Base-by-base conservation (phyloP, 1,139 yeast species). In the Pichia sp. region DNA sequence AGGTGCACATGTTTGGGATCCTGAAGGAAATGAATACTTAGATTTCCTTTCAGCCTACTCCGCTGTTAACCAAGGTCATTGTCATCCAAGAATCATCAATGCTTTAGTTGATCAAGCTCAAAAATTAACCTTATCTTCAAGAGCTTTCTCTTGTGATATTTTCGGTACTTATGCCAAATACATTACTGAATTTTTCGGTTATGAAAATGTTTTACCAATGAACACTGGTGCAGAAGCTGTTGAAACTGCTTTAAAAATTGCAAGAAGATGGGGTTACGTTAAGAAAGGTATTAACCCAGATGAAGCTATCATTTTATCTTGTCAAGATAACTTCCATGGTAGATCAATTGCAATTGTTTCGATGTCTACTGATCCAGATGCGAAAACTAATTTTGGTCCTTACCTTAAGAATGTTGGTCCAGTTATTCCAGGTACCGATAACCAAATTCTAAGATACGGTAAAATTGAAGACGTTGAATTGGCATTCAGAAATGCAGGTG, bases 161-260 rank as follows among this genome's bases (percentile, higher is more conserved):
- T 88, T 90, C 64, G 95, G 96, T 44, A 77, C 77, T 42, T 90
- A 81, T 63, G 95, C 97, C 59, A 87, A 89, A 68, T 92, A 79
- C 63, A 74, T 89, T 53, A 88, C 97, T 49, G 95, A 89, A 66
- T 90, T 72, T 66, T 90, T 92, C 71, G 78, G 82, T 64, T 90
- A 87, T 68, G 98, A 90, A 62, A 83, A 82, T 85, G 92, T 90
- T 9, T 74, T 90, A 66, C 98, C 98, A 57, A 90, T 90, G 97
- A 90, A 90, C 73, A 90, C 97, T 11, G 98, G 98, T 64, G 97
- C 97, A 27, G 97, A 90, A 70, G 98, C 98, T 13, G 98, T 90
- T 44, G 98, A 90, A 71, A 88, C 97, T 41, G 96, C 86, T 36
- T 74, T 92, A 66, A 90, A 90, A 69, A 73, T 90, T 57, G 97